phyloP scores from a whole-genome alignment of 2,329 filamentous ascomycete genomes.

The Graphilbum fragrans region DNA sequence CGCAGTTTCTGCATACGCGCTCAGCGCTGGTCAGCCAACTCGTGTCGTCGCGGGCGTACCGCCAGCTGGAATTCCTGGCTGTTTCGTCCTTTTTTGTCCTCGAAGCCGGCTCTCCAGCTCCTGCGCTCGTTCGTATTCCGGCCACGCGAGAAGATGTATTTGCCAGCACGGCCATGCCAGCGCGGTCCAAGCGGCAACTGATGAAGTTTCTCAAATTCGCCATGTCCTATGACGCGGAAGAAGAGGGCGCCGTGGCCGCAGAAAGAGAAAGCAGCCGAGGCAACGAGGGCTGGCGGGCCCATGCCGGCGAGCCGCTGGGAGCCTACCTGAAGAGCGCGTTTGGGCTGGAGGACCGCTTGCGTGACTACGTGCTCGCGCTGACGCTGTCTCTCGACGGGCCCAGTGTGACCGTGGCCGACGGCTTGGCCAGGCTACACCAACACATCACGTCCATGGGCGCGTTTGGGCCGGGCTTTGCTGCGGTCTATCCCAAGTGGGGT shows the following conservation, averaged over 20 bases:
- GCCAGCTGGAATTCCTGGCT: constrained; percentile 85
- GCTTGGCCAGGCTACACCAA: constrained; percentile 60
- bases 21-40: constrained; percentile 67
- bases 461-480: constrained; percentile 81
- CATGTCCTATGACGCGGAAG: constrained; percentile 39
- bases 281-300: constrained; percentile 36
- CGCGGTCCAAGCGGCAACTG: constrained; percentile 69
- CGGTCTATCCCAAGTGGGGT: constrained; percentile 87
- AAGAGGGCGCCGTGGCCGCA: constrained; percentile 17
- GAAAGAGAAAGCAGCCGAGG: neutral
- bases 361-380: constrained; percentile 51
- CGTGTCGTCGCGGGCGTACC: constrained; percentile 79
- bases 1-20: constrained; percentile 75
- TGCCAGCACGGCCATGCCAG: constrained; percentile 59
- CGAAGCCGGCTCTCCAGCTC: constrained; percentile 18
- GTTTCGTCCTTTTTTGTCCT: constrained; percentile 88
- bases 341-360: constrained; percentile 55
- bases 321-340: constrained; percentile 51
- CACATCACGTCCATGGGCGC: constrained; percentile 79
- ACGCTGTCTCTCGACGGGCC: constrained; percentile 60
- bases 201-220: constrained; percentile 95
- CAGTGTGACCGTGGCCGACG: constrained; percentile 45
- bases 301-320: constrained; percentile 39
- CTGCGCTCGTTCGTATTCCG: constrained; percentile 57
- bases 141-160: constrained; percentile 90